A percentile compares a stretch with the other conserved stretches of the same genome.
Evolutionary conservation across 164 flowering plant genomes (phyloP).

Genomic region (Stephania japonica): DNA sequence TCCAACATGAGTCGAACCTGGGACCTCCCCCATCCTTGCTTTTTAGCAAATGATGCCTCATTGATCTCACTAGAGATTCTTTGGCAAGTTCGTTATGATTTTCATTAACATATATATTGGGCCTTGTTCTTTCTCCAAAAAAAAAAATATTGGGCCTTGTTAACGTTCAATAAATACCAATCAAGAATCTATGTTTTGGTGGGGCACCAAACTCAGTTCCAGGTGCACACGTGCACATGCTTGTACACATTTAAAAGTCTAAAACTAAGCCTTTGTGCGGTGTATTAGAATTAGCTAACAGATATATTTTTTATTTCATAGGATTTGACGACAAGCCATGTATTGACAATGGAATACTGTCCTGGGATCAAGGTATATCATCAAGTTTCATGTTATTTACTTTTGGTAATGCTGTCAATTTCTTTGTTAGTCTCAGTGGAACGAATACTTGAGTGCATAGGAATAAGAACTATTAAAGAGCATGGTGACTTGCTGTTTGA

Average conservation of each 20-base stretch:
- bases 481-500: too few relatives aligned
- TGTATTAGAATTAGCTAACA: conserved; percentile 10
- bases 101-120: not conserved
- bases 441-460: too few relatives aligned
- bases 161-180: not conserved
- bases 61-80: too few relatives aligned
- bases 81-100: too few relatives aligned
- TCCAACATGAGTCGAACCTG: too few relatives aligned
- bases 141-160: not conserved
- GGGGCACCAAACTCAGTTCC: not conserved
- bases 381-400: not conserved
- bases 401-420: not conserved
- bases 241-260: not conserved
- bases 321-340: conserved; percentile 73
- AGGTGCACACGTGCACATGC: not conserved
- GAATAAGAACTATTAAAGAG: too few relatives aligned
- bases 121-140: too few relatives aligned
- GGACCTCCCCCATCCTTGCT: too few relatives aligned
- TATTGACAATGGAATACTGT: conserved; percentile 81
- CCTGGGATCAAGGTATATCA: conserved; percentile 62
- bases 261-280: not conserved
- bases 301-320: conserved; percentile 23
- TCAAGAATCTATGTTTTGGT: not conserved
- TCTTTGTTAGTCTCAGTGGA: not conserved
- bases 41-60: too few relatives aligned